Evolutionary conservation across 164 flowering plant species (phyloP).

Genomic region (Magnolia officinalis): DNA sequence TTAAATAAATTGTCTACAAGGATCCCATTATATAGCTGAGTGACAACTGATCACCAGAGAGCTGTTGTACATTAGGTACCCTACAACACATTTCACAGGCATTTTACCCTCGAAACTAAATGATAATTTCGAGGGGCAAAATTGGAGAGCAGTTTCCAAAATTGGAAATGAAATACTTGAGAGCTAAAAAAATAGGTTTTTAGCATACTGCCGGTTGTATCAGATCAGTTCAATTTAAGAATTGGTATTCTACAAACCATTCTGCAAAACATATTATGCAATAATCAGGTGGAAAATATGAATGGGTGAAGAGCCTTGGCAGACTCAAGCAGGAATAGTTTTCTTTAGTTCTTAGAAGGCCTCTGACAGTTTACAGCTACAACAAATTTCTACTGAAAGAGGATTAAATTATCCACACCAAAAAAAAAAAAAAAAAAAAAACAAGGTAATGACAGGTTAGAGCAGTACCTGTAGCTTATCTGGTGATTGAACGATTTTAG

Average conservation of each 20-base stretch:
- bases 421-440: background rate
- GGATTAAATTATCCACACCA: background rate
- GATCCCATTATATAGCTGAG: background rate
- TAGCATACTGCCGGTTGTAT: background rate
- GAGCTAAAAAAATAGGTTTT: background rate
- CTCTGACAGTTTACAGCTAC: background rate
- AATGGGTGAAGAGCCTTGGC: background rate
- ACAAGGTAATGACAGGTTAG: background rate
- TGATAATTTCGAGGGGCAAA: background rate
- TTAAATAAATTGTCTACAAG: too few species aligned
- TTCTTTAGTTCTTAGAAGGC: background rate
- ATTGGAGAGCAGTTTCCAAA: too few species aligned
- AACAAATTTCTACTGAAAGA: background rate
- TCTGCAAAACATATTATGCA: background rate
- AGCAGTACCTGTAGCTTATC: conserved; percentile 75
- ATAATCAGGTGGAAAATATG: too few species aligned
- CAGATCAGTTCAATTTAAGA: background rate
- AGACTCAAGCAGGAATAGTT: background rate
- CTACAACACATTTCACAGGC: too few species aligned
- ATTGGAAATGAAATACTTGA: background rate
- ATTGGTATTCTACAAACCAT: background rate
- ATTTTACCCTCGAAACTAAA: background rate
- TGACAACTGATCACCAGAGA: background rate
- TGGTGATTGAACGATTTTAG: conserved; percentile 92
- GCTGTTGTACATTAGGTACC: background rate